Conservation (phyloP, 768 basidiomycete species). For the Tricholoma bakamatsutake region DNA sequence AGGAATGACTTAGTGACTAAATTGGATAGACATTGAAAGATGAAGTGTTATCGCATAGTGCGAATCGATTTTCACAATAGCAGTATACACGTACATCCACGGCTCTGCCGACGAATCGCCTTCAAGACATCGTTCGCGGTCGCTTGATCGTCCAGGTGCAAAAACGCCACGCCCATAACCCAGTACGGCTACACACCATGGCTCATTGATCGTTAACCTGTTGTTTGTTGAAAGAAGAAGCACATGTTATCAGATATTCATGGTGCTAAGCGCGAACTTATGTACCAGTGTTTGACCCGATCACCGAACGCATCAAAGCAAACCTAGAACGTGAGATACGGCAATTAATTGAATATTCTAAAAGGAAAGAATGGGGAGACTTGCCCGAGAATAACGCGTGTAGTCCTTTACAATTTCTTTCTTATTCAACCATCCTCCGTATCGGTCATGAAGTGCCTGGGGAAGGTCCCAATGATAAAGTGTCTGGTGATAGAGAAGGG, state of each 20-base stretch:
- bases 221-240: conserved; percentile 10
- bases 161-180: conserved; percentile 71
- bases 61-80: not conserved
- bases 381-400: conserved; percentile 48
- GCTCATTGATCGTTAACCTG: conserved; percentile 75
- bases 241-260: conserved; percentile 12
- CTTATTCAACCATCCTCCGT: conserved; percentile 72
- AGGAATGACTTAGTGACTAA: not conserved
- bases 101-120: conserved; percentile 63
- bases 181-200: conserved; percentile 63
- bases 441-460: conserved; percentile 65
- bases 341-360: not conserved
- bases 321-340: conserved; percentile 30
- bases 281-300: conserved; percentile 70
- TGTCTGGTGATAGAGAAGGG: conserved; percentile 34
- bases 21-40: not conserved
- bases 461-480: conserved; percentile 80
- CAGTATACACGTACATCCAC: conserved; percentile 49
- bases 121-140: conserved; percentile 51
- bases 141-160: conserved; percentile 64
- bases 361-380: conserved; percentile 19
- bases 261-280: conserved; percentile 5
- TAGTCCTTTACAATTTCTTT: conserved; percentile 66
- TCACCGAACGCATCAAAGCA: conserved; percentile 75
- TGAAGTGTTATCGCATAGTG: not conserved